Percentiles rank a stretch among this genome's conserved stretches.
phyloP scores from a whole-genome alignment of 345 rosid genomes.

The Aquilaria sinensis region DNA sequence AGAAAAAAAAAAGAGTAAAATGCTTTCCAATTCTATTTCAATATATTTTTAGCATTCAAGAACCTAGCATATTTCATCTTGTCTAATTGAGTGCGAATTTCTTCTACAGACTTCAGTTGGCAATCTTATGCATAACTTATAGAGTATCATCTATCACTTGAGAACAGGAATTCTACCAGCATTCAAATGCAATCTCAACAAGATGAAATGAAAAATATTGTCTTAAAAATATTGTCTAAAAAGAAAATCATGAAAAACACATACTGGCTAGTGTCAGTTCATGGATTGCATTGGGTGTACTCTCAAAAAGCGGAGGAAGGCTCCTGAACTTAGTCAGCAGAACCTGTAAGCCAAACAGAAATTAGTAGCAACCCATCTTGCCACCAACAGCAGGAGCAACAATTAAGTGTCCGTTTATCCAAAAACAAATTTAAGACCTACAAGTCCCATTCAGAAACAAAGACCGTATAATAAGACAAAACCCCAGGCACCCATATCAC shows the following conservation, averaged over 20 bases:
- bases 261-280: constrained; percentile 85
- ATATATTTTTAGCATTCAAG: neutral
- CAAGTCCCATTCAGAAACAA: too few relatives aligned
- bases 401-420: too few relatives aligned
- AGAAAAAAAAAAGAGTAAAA: neutral
- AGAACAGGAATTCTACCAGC: too few relatives aligned
- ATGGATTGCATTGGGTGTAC: constrained; percentile 50
- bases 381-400: too few relatives aligned
- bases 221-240: neutral
- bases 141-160: too few relatives aligned
- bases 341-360: constrained; percentile 44
- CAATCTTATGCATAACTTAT: too few relatives aligned
- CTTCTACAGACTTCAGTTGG: too few relatives aligned
- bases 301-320: constrained; percentile 86
- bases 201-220: neutral
- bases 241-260: constrained; percentile 4
- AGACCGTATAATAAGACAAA: too few relatives aligned
- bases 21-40: neutral
- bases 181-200: neutral
- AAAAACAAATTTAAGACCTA: too few relatives aligned
- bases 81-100: too few relatives aligned
- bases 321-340: constrained; percentile 67
- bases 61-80: too few relatives aligned
- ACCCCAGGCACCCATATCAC: neutral
- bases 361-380: too few relatives aligned